phyloP scores from a whole-genome alignment of 176 grass and related monocot species.

The Canna indica region DNA sequence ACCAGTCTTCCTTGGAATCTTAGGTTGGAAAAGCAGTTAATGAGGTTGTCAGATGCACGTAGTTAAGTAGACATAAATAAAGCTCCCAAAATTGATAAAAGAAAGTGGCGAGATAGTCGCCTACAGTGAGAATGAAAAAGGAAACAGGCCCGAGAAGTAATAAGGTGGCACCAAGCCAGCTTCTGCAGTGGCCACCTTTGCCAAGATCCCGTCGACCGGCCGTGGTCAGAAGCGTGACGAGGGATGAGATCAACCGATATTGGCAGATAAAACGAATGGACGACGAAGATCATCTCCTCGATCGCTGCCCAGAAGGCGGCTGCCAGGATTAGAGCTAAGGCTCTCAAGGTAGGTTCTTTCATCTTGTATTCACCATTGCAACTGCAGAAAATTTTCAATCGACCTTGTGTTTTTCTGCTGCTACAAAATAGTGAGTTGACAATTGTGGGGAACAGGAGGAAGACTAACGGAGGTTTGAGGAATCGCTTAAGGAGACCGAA shows the following conservation, averaged over 20 bases:
- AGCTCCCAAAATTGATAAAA: no score
- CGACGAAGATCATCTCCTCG: slow-evolving; percentile 49
- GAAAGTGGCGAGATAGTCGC: neutral
- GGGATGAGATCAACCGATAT: slow-evolving; percentile 51
- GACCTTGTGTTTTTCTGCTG: neutral
- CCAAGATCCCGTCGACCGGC: slow-evolving; percentile 19
- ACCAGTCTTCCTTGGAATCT: neutral
- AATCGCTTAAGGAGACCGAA: slow-evolving; percentile 47
- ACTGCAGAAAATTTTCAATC: neutral
- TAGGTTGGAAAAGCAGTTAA: neutral
- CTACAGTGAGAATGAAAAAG: neutral
- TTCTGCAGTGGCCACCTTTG: neutral
- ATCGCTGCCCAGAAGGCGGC: slow-evolving; percentile 51
- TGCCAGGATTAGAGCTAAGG: slow-evolving; percentile 54
- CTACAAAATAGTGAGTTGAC: neutral
- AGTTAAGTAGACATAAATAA: neutral
- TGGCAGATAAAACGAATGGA: slow-evolving; percentile 65
- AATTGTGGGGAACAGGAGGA: slow-evolving; percentile 40
- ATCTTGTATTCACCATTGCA: neutral
- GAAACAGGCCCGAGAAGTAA: neutral
- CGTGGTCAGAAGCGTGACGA: slow-evolving; percentile 52
- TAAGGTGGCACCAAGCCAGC: neutral
- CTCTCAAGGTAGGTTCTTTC: slow-evolving; percentile 42
- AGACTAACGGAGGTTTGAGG: slow-evolving; percentile 55
- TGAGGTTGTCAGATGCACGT: neutral